Evolutionary conservation across 208 protist species (phyloP).

Genomic region (Leptomonas pyrrhocoris): DNA sequence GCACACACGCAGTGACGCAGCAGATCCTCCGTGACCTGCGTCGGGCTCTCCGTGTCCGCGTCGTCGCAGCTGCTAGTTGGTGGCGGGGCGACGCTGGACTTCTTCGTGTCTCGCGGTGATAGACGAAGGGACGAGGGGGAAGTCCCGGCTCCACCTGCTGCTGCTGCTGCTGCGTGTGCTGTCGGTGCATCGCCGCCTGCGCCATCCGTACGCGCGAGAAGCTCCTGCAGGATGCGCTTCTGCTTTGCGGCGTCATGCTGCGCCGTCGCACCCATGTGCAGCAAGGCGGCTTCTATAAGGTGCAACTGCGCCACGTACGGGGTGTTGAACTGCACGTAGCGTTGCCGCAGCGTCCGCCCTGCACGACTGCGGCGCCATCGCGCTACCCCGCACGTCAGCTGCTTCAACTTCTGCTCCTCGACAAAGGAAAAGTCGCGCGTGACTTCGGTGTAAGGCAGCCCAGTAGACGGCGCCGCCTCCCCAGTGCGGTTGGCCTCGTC

Average conservation of each 20-base stretch:
- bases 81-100: not conserved
- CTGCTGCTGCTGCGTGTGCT: not conserved
- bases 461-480: not conserved
- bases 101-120: conserved; percentile 10
- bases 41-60: conserved; percentile 5
- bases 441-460: conserved; percentile 26
- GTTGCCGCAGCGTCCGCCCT: conserved; percentile 46
- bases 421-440: conserved; percentile 46
- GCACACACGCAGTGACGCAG: conserved; percentile 29
- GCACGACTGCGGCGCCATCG: conserved; percentile 64
- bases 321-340: conserved; percentile 69
- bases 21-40: conserved; percentile 14
- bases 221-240: conserved; percentile 12
- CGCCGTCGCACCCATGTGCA: conserved; percentile 35
- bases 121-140: not conserved
- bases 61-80: not conserved
- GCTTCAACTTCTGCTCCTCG: conserved; percentile 76
- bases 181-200: not conserved
- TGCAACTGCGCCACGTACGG: conserved; percentile 67
- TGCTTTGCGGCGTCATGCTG: conserved; percentile 9
- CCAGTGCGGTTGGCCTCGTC: not conserved
- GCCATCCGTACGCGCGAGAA: conserved; percentile 15
- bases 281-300: conserved; percentile 43
- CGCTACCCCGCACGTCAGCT: conserved; percentile 69
- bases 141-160: not conserved